Evolutionary conservation across 1,139 yeast genomes (phyloP).

Genomic region (Candida neerlandica): DNA sequence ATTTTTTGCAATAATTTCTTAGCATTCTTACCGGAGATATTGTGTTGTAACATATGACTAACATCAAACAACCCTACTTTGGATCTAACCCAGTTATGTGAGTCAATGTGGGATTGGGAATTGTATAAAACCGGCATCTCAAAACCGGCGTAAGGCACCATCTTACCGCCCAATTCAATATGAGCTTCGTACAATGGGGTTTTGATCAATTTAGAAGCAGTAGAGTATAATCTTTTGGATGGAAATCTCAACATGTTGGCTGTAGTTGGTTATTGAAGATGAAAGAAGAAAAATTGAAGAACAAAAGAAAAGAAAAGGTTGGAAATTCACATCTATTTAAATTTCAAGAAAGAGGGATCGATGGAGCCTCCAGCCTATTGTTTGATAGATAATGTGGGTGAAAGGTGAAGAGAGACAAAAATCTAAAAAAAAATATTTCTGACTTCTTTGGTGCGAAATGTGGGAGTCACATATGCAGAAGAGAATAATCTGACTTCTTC

Average conservation of each 20-base stretch:
- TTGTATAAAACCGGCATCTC: slow-evolving; percentile 91
- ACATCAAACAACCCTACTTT: slow-evolving; percentile 94
- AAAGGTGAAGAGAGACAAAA: background rate
- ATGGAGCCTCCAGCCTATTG: background rate
- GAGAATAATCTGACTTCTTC: background rate
- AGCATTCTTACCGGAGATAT: slow-evolving; percentile 67
- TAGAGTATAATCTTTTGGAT: slow-evolving; percentile 31
- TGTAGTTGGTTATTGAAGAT: background rate
- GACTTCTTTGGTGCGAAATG: slow-evolving; percentile 1
- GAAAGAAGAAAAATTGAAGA: background rate
- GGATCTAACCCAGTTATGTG: slow-evolving; percentile 90
- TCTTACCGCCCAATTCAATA: slow-evolving; percentile 75
- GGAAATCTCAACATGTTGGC: slow-evolving; percentile 20
- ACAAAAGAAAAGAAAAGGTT: background rate
- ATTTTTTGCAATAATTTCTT: slow-evolving; percentile 71
- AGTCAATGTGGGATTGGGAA: slow-evolving; percentile 82
- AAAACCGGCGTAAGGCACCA: slow-evolving; percentile 95
- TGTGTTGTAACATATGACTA: slow-evolving; percentile 95
- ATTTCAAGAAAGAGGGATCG: background rate
- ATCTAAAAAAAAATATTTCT: background rate
- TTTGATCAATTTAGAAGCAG: slow-evolving; percentile 36
- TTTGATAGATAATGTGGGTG: slow-evolving; percentile 2
- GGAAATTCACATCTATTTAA: background rate
- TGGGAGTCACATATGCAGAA: slow-evolving; percentile 1
- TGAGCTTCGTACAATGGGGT: slow-evolving; percentile 88